Evolutionary conservation across 169 alveolate species (phyloP).

Genomic region (Plasmodium cynomolgi): DNA sequence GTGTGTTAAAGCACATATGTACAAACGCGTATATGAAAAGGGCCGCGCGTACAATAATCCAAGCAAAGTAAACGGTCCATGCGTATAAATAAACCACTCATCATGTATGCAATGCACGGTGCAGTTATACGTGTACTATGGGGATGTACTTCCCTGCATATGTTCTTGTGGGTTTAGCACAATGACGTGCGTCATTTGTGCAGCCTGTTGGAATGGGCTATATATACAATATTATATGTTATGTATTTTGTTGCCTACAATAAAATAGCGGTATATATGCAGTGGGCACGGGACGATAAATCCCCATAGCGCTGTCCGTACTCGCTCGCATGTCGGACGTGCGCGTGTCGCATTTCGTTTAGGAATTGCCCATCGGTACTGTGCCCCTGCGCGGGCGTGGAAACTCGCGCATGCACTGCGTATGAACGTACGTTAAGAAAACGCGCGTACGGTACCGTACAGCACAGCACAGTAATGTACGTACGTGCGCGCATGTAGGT

Average conservation of each 20-base stretch:
- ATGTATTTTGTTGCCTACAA: neutral
- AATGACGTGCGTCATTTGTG: neutral
- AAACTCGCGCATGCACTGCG: neutral
- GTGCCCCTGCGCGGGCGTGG: neutral
- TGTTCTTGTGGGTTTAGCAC: neutral
- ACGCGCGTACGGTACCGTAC: neutral
- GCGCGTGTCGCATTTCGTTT: neutral
- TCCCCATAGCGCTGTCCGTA: neutral
- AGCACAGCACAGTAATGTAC: neutral
- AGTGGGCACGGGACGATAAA: neutral
- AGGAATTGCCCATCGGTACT: slow-evolving; percentile 5
- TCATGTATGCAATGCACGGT: neutral
- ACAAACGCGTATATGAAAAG: neutral
- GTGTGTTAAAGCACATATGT: neutral
- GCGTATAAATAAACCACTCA: neutral
- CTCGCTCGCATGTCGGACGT: neutral
- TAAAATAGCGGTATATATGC: neutral
- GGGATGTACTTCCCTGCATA: neutral
- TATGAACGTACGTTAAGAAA: neutral
- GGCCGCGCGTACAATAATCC: neutral
- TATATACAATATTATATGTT: neutral
- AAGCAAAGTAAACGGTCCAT: neutral
- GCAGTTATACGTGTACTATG: neutral
- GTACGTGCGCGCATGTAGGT: neutral
- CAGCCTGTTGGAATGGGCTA: neutral